Percentiles rank a stretch among this genome's conserved stretches.
These are phyloP conservation scores for Starmerella tilneyi DNA, from an alignment of 805 yeast genomes.

Conservation along the genomic window DNA sequence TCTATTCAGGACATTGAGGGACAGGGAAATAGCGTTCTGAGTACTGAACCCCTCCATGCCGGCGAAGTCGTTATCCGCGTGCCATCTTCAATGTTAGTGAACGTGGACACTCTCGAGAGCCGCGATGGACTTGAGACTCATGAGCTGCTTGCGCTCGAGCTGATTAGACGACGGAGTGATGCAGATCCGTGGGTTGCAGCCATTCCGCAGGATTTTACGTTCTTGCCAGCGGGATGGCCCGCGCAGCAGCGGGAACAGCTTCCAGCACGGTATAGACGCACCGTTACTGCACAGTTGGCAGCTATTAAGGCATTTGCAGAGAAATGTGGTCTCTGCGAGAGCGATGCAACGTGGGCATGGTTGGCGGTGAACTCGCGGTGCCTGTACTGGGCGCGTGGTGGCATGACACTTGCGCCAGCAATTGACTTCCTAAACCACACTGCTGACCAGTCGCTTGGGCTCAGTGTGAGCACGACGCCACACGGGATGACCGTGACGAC, in stretches of 20 bases:
- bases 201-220: constrained; percentile 52
- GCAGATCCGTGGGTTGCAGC: constrained; percentile 41
- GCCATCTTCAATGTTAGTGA: constrained; percentile 21
- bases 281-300: constrained; percentile 19
- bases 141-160: constrained; percentile 19
- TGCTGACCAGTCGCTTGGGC: constrained; percentile 26
- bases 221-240: constrained; percentile 59
- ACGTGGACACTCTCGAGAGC: constrained; percentile 10
- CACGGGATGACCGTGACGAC: constrained; percentile 45
- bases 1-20: constrained; percentile 35
- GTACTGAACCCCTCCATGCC: constrained; percentile 32
- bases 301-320: constrained; percentile 7
- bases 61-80: constrained; percentile 18
- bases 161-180: constrained; percentile 1
- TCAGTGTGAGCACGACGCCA: constrained; percentile 39
- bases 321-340: not conserved
- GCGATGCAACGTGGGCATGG: constrained; percentile 53
- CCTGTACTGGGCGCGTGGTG: constrained; percentile 60
- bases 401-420: constrained; percentile 80
- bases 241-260: constrained; percentile 15
- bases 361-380: constrained; percentile 86
- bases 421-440: constrained; percentile 80
- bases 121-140: constrained; percentile 11
- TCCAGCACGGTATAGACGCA: constrained; percentile 21
- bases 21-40: constrained; percentile 58